Evolutionary conservation across 495 filamentous ascomycete species (phyloP).

Genomic region (Darksidea phi): DNA sequence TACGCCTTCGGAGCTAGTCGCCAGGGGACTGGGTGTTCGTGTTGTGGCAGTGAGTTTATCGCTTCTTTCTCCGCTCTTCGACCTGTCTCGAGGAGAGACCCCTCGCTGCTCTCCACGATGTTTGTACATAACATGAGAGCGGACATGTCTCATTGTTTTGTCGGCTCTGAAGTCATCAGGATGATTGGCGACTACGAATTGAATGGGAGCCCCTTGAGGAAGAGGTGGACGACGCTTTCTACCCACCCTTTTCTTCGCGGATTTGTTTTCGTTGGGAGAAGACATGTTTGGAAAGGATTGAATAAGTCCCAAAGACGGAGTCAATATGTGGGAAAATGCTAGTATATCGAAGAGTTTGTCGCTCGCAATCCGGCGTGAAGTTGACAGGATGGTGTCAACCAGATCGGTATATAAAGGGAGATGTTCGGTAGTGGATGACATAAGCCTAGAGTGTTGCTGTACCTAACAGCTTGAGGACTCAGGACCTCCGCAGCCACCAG

Average conservation of each 20-base stretch:
- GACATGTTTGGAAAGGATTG: constrained; percentile 5
- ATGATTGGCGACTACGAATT: constrained; percentile 32
- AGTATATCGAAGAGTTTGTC: neutral
- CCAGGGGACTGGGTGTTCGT: constrained; percentile 26
- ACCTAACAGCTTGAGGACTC: neutral
- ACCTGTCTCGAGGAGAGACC: constrained; percentile 10
- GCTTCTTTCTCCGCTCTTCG: constrained; percentile 10
- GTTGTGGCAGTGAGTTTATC: neutral
- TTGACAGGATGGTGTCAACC: neutral
- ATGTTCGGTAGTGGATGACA: neutral
- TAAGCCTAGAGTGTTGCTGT: constrained; percentile 1
- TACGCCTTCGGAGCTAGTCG: constrained; percentile 8
- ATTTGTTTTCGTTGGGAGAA: constrained; percentile 20
- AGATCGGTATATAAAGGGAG: constrained; percentile 7
- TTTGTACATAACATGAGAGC: constrained; percentile 36
- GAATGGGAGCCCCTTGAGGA: constrained; percentile 21
- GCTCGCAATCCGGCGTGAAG: neutral
- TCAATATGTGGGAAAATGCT: neutral
- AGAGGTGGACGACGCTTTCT: constrained; percentile 30
- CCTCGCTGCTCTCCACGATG: constrained; percentile 28
- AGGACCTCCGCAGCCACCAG: neutral
- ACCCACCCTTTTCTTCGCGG: constrained; percentile 25
- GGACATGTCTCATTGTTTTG: constrained; percentile 29
- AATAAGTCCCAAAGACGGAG: neutral
- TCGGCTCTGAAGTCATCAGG: constrained; percentile 32